Percentiles rank a stretch among this genome's conserved stretches.
These are phyloP conservation scores for Penicillium sp. DNA, from an alignment of 2,329 filamentous ascomycete species.

Conservation along the genomic window DNA sequence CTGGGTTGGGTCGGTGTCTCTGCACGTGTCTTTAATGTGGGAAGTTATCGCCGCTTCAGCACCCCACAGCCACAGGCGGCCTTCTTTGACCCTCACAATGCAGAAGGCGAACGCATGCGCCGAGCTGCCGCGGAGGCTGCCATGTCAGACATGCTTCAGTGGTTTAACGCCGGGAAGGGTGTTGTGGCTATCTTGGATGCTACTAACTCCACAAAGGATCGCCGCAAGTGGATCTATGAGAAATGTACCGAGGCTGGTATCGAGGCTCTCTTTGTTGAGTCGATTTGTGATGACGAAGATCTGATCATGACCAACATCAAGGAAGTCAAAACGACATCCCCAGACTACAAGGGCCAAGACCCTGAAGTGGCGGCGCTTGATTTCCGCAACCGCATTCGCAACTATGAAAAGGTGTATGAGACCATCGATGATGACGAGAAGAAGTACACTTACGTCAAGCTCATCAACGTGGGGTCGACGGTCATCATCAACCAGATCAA, in stretches of 20 bases:
- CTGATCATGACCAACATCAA: conserved; percentile 98
- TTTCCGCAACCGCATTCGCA: conserved; percentile 90
- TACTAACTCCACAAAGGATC: conserved; percentile 89
- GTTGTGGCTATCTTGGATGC: conserved; percentile 93
- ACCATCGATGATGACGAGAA: conserved; percentile 87
- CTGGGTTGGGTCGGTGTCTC: conserved; percentile 95
- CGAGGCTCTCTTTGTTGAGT: conserved; percentile 94
- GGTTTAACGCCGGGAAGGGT: conserved; percentile 76
- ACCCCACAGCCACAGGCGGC: conserved; percentile 88
- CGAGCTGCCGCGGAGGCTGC: conserved; percentile 88
- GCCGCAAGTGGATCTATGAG: conserved; percentile 88
- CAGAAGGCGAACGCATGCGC: conserved; percentile 85
- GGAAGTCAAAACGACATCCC: conserved; percentile 94
- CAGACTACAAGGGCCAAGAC: conserved; percentile 92
- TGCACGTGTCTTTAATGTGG: conserved; percentile 94
- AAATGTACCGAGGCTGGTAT: conserved; percentile 72
- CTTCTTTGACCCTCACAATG: conserved; percentile 91
- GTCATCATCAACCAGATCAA: conserved; percentile 98
- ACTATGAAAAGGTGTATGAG: conserved; percentile 96
- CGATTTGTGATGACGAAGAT: conserved; percentile 92
- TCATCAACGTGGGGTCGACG: conserved; percentile 92
- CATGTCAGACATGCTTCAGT: conserved; percentile 87
- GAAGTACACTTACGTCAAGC: conserved; percentile 90
- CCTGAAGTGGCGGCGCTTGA: conserved; percentile 87
- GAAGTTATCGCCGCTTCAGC: conserved; percentile 85